A percentile compares a stretch with the other conserved stretches of the same genome.
These are phyloP conservation scores for Chionographis japonica DNA, from an alignment of 106 monocot species.

Conservation along the genomic window DNA sequence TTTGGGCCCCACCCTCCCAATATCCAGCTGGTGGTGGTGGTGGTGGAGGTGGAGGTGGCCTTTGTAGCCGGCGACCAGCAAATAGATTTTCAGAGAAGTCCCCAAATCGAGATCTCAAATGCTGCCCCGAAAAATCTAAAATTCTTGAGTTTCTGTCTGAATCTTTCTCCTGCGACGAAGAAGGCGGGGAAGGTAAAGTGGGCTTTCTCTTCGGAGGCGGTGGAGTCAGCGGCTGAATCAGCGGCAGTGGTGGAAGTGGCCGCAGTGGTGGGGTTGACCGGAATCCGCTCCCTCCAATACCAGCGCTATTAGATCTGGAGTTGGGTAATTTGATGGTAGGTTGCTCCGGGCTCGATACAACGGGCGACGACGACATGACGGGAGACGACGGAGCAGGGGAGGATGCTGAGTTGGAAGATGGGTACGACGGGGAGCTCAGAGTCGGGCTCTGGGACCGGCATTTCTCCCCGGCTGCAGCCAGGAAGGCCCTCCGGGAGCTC, in stretches of 20 bases:
- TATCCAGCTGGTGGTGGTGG: slow-evolving; percentile 47
- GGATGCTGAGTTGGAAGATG: slow-evolving; percentile 28
- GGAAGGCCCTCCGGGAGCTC: slow-evolving; percentile 7
- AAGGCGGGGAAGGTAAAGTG: slow-evolving; percentile 32
- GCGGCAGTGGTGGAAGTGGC: slow-evolving; percentile 21
- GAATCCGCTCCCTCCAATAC: not conserved
- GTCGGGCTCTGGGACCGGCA: slow-evolving; percentile 24
- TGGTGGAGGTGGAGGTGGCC: slow-evolving; percentile 18
- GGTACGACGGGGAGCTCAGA: slow-evolving; percentile 35
- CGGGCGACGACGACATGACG: slow-evolving; percentile 14
- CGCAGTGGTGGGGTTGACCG: slow-evolving; percentile 15
- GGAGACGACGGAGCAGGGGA: slow-evolving; percentile 18
- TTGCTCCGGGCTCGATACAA: slow-evolving; percentile 9
- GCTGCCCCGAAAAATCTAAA: not conserved
- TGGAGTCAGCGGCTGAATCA: slow-evolving; percentile 29
- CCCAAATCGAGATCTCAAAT: slow-evolving; percentile 4
- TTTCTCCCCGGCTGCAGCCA: slow-evolving; percentile 17
- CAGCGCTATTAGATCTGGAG: slow-evolving; percentile 7
- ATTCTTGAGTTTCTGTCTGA: not conserved
- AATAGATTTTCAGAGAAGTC: not conserved
- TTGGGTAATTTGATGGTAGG: slow-evolving; percentile 3
- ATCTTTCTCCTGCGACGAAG: slow-evolving; percentile 23
- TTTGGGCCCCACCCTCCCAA: slow-evolving; percentile 24
- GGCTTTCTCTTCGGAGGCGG: slow-evolving; percentile 39
- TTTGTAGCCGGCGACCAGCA: not conserved